Evolutionary conservation across 768 basidiomycete species (phyloP), one percentile per base, ranked within the genome.

Genomic region (Phylloporus rhodoxanthus): DNA sequence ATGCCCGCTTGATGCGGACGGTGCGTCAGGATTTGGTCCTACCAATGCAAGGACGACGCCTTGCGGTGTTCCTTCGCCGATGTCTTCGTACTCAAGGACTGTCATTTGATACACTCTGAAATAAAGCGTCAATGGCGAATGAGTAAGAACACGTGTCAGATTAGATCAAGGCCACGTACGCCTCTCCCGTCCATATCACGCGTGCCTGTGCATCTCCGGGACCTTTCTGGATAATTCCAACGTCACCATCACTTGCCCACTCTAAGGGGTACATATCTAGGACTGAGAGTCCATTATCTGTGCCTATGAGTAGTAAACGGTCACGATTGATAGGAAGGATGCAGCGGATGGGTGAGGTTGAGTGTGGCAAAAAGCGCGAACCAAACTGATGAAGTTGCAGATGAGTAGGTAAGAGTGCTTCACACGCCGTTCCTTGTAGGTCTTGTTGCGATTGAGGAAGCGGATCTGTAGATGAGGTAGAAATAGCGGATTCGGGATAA

Each of bases 291-390:
- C 90, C 90, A 50, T 82, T 75, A 53, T 88, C 84, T 49, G 87
- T 85, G 4, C 90, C 90, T 23, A 92, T 77, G 11, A 92, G 76
- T n/a, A 92, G 48, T 33, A 87, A 64, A 45, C 75, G 73, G 53
- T 86, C 80, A 17, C 76, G 76, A 33, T 80, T 70, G 19, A 92
- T 61, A 8, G 90, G 87, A 28, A 92, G 74, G 10, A 91, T 64
- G 65, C 85, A 85, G 48, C 82, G 80, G 52, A 92, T 91, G 28
- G 78, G 87, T 1, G 78, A 74, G 2, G 79, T 85, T 14, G 88
- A 70, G 58, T 92, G 90, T 10, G 90, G 89, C 29, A 92, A 72
- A 63, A 92, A 92, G 14, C 89, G 78, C 17, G 89, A 91, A 19
- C 90, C 90, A 62, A 92, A 91, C 36, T 87, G 79, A 58, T 84